Conservation (phyloP, 2,329 filamentous ascomycete species). For the Trichoderma semiorbis region DNA sequence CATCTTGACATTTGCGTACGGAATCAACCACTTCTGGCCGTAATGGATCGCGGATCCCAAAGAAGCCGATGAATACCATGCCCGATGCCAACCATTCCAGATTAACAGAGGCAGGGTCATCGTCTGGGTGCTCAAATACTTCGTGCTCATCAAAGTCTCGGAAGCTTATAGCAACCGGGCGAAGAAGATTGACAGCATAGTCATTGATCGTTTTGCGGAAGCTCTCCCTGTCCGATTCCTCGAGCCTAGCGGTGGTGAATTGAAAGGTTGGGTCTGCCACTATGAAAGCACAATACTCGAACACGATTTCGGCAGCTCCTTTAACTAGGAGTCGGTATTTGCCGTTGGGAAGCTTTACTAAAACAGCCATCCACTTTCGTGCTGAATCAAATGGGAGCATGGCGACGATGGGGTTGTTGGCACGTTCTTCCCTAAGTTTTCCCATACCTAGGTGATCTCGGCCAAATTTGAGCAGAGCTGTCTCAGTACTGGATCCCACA, state of each 20-base stretch:
- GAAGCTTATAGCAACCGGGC: constrained; percentile 73
- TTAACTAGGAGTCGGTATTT: constrained; percentile 53
- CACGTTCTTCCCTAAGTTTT: constrained; percentile 43
- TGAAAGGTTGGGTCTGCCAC: constrained; percentile 43
- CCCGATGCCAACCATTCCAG: constrained; percentile 46
- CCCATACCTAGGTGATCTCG: constrained; percentile 48
- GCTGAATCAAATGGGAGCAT: constrained; percentile 54
- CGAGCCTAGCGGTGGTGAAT: constrained; percentile 28
- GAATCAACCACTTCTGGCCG: constrained; percentile 59
- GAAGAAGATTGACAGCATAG: constrained; percentile 67
- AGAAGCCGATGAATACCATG: constrained; percentile 42
- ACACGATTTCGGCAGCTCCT: constrained; percentile 55
- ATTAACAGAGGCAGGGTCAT: constrained; percentile 35
- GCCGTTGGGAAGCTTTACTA: constrained; percentile 45
- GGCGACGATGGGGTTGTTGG: constrained; percentile 43
- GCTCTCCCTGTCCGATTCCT: constrained; percentile 31
- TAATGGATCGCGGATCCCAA: constrained; percentile 68
- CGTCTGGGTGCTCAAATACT: constrained; percentile 48
- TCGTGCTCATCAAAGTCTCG: constrained; percentile 70
- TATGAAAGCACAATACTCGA: constrained; percentile 42
- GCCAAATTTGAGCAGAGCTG: constrained; percentile 48
- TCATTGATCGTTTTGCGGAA: constrained; percentile 35
- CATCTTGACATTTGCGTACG: constrained; percentile 58
- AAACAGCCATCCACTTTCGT: constrained; percentile 55
- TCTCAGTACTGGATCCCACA: constrained; percentile 54